Percentiles rank a stretch among this genome's conserved stretches.
Conservation (phyloP, 2,329 filamentous ascomycete genomes). For the Monosporascus sp. region DNA sequence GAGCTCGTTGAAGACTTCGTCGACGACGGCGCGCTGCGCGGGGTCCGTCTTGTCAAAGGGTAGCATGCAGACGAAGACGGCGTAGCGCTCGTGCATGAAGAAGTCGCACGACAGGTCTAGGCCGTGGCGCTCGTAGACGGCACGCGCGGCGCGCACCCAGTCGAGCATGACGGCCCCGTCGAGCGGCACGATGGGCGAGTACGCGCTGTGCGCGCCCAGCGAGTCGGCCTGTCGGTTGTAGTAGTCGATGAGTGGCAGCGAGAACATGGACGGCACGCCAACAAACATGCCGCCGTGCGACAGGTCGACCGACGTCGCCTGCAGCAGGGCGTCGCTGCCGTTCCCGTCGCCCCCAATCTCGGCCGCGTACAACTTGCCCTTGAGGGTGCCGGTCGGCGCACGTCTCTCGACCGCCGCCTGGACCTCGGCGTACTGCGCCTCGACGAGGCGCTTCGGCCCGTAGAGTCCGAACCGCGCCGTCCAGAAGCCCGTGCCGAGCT, state of each 20-base stretch:
- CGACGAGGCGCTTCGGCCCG: constrained; percentile 33
- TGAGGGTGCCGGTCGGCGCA: constrained; percentile 32
- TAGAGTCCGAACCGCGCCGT: constrained; percentile 40
- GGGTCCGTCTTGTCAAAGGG: constrained; percentile 39
- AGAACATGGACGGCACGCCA: constrained; percentile 31
- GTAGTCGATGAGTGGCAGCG: constrained; percentile 30
- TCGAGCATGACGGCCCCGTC: constrained; percentile 33
- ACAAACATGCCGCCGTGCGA: constrained; percentile 30
- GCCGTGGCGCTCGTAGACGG: constrained; percentile 33
- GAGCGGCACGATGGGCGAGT: constrained; percentile 31
- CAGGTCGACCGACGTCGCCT: constrained; percentile 28
- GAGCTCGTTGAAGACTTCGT: constrained; percentile 27
- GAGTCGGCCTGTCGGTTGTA: constrained; percentile 24
- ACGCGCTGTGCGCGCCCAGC: constrained; percentile 30
- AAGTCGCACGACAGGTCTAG: constrained; percentile 42
- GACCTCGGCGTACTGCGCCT: constrained; percentile 38
- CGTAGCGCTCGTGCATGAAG: constrained; percentile 42
- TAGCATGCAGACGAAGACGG: constrained; percentile 43
- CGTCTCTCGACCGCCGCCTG: constrained; percentile 27
- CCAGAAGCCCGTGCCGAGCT: constrained; percentile 38
- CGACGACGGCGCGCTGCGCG: constrained; percentile 30
- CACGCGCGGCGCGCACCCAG: constrained; percentile 35
- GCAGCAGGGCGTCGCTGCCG: constrained; percentile 23
- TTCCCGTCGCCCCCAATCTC: constrained; percentile 19
- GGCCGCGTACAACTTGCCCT: constrained; percentile 31